These are phyloP conservation scores for Chlorella sp. DNA, from an alignment of 139 green algal genomes.

Conservation along the genomic window DNA sequence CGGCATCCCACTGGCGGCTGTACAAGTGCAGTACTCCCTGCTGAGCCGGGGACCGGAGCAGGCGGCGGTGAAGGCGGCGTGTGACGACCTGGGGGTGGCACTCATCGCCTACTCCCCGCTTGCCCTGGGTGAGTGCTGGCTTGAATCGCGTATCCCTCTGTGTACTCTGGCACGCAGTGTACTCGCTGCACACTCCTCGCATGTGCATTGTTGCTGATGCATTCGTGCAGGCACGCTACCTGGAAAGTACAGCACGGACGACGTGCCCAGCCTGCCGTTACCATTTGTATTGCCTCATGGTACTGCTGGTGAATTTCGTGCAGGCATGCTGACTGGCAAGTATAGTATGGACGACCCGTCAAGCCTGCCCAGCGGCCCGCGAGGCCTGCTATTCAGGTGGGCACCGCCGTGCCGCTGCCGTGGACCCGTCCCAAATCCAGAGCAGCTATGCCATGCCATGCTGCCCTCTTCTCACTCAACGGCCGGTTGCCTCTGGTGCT, in stretches of 20 bases:
- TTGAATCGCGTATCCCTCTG: no score
- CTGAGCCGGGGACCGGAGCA: constrained; percentile 70
- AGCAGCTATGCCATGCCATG: no score
- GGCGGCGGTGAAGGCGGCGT: constrained; percentile 66
- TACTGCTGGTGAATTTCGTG: no score
- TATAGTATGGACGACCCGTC: constrained; percentile 58
- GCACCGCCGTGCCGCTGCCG: no score
- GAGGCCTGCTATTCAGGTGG: constrained; percentile 76
- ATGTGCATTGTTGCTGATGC: no score
- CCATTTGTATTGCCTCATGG: not conserved
- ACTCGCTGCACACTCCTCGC: not conserved
- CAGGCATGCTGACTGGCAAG: constrained; percentile 79
- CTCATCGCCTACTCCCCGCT: constrained; percentile 96
- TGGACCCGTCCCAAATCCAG: no score
- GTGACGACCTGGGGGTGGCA: constrained; percentile 87
- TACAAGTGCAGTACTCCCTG: constrained; percentile 93
- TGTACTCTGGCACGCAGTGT: no score
- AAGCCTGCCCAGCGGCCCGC: constrained; percentile 72
- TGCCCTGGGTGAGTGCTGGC: constrained; percentile 74
- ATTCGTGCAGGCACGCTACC: no score
- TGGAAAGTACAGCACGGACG: not conserved
- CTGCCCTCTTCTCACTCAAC: no score
- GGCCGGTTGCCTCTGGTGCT: not conserved
- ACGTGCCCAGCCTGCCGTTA: not conserved
- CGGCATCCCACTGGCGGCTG: constrained; percentile 85